A percentile compares a stretch with the other conserved stretches of the same genome.
phyloP scores from a whole-genome alignment of 75 land plant species.

The Picea glauca region DNA sequence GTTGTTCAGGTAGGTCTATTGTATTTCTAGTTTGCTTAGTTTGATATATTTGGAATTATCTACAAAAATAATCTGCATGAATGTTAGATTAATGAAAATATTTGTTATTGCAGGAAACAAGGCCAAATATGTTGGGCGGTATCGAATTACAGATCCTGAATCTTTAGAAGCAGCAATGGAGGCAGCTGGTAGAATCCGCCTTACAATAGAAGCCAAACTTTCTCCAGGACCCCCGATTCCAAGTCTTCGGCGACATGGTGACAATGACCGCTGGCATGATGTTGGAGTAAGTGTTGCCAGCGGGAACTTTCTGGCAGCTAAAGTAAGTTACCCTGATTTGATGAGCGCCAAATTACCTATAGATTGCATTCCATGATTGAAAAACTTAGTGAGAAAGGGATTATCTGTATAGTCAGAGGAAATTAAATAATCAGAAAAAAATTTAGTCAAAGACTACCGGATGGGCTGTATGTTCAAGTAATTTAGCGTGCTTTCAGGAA shows the following conservation, averaged over 20 bases:
- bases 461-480: neutral
- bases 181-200: conserved; percentile 81
- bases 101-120: conserved; percentile 51
- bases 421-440: neutral
- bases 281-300: conserved; percentile 88
- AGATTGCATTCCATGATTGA: conserved; percentile 1
- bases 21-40: neutral
- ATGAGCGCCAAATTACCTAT: neutral
- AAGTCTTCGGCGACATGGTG: conserved; percentile 86
- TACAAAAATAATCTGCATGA: neutral
- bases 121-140: conserved; percentile 80
- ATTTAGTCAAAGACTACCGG: neutral
- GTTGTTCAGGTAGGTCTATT: neutral
- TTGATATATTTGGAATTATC: neutral
- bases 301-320: conserved; percentile 97
- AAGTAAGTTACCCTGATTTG: conserved; percentile 40
- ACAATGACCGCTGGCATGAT: conserved; percentile 86
- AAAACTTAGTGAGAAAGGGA: neutral
- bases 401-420: neutral
- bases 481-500: neutral
- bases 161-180: conserved; percentile 93
- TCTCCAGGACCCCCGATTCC: conserved; percentile 92
- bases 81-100: neutral
- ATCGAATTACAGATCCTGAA: conserved; percentile 82
- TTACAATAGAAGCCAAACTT: conserved; percentile 85